Evolutionary conservation across 106 monocot species (phyloP).

Genomic region (Hemerocallis citrina): DNA sequence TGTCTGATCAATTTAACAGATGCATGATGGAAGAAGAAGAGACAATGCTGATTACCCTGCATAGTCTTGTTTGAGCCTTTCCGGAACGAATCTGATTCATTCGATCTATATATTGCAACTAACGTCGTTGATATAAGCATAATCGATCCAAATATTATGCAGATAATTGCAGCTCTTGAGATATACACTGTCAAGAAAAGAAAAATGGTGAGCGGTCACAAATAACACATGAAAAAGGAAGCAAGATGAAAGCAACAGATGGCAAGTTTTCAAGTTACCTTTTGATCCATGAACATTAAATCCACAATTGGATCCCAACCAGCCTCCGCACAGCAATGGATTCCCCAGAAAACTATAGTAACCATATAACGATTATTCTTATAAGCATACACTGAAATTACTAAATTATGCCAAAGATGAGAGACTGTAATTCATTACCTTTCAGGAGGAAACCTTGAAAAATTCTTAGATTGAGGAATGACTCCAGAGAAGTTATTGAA

Average conservation of each 20-base stretch:
- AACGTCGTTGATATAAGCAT: slow-evolving; percentile 1
- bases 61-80: slow-evolving; percentile 26
- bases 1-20: background rate
- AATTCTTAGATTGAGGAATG: slow-evolving; percentile 60
- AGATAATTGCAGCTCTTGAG: slow-evolving; percentile 5
- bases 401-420: too few relatives aligned
- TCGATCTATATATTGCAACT: slow-evolving; percentile 17
- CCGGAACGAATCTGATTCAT: slow-evolving; percentile 31
- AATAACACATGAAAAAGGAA: background rate
- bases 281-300: slow-evolving; percentile 23
- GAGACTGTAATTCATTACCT: slow-evolving; percentile 35
- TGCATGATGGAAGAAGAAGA: background rate
- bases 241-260: background rate
- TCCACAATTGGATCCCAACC: slow-evolving; percentile 38
- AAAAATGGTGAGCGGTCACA: too few relatives aligned
- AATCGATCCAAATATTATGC: background rate
- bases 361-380: too few relatives aligned
- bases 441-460: slow-evolving; percentile 61
- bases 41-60: slow-evolving; percentile 24
- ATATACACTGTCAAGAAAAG: too few relatives aligned
- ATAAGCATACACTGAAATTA: too few relatives aligned
- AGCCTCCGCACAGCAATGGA: slow-evolving; percentile 52
- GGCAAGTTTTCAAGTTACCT: slow-evolving; percentile 27
- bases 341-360: slow-evolving; percentile 73
- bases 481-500: slow-evolving; percentile 90